Evolutionary conservation across 768 basidiomycete species (phyloP).

Genomic region (Suillus fuscotomentosus): DNA sequence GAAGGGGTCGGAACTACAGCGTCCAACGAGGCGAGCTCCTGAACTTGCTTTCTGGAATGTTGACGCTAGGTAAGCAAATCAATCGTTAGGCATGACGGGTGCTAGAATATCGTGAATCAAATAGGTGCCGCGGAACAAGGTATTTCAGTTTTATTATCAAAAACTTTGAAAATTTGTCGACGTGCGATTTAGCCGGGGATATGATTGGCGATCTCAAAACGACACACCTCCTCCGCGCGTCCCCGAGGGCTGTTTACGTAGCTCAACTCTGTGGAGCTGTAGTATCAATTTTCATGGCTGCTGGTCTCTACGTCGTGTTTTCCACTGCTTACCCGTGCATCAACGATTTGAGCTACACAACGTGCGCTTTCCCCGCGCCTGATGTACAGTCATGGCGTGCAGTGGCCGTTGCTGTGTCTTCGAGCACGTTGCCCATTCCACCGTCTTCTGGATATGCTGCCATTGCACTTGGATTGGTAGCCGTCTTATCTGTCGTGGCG

Average conservation of each 20-base stretch:
- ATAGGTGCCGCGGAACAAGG: conserved; percentile 10
- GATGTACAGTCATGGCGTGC: conserved; percentile 10
- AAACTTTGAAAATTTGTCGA: background rate
- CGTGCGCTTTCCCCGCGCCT: conserved; percentile 4
- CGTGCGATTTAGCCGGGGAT: conserved; percentile 37
- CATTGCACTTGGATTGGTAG: conserved; percentile 48
- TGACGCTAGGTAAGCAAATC: conserved; percentile 5
- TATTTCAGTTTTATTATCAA: background rate
- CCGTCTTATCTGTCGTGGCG: conserved; percentile 42
- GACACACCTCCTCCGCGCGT: conserved; percentile 60
- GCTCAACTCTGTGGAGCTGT: conserved; percentile 57
- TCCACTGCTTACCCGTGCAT: conserved; percentile 60
- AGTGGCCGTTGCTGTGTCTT: conserved; percentile 19
- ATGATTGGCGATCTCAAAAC: conserved; percentile 67
- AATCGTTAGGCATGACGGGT: background rate
- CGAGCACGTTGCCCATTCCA: conserved; percentile 39
- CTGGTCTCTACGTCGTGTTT: conserved; percentile 60
- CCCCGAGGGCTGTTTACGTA: conserved; percentile 58
- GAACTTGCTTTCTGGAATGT: conserved; percentile 8
- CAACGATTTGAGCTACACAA: conserved; percentile 12
- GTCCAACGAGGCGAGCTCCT: conserved; percentile 8
- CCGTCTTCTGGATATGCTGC: conserved; percentile 56
- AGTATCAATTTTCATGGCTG: conserved; percentile 54
- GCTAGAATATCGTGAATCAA: background rate
- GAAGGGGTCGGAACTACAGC: conserved; percentile 38